These are phyloP conservation scores for Omphalotus guepiniiformis DNA, from an alignment of 768 basidiomycete species.

Conservation along the genomic window DNA sequence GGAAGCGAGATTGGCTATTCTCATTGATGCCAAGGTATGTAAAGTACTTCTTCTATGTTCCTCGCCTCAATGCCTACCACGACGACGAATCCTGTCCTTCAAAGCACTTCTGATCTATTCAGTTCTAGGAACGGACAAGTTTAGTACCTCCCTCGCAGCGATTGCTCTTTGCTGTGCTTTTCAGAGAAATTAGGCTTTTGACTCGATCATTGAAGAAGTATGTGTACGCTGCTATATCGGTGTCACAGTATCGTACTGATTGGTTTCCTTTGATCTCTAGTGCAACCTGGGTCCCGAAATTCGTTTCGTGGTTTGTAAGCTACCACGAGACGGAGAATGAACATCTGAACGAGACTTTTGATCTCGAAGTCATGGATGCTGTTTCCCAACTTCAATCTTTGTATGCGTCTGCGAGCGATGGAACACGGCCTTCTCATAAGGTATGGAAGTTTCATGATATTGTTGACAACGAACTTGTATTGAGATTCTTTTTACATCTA, in stretches of 20 bases:
- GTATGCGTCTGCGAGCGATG: constrained; percentile 48
- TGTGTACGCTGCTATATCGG: constrained; percentile 15
- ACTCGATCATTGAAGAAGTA: constrained; percentile 64
- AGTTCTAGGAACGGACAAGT: constrained; percentile 46
- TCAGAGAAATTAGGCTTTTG: constrained; percentile 60
- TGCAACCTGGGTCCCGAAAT: constrained; percentile 42
- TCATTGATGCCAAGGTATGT: constrained; percentile 56
- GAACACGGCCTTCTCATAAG: constrained; percentile 38
- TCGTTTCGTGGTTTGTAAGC: constrained; percentile 40
- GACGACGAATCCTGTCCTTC: too few relatives aligned
- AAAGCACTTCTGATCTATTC: not conserved
- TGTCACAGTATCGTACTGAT: not conserved
- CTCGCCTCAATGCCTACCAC: too few relatives aligned
- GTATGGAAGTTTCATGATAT: constrained; percentile 26
- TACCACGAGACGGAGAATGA: constrained; percentile 31
- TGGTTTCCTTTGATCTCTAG: constrained; percentile 20
- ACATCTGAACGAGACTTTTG: constrained; percentile 31
- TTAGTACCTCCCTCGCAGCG: constrained; percentile 54
- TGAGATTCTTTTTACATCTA: constrained; percentile 16
- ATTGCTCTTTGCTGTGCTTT: constrained; percentile 54
- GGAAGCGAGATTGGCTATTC: constrained; percentile 50
- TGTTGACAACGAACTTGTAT: not conserved
- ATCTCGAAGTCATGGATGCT: constrained; percentile 39
- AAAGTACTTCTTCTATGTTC: not conserved
- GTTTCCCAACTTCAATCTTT: constrained; percentile 42